Conservation (phyloP, 306 rosid species). For the Benincasa hispida region DNA sequence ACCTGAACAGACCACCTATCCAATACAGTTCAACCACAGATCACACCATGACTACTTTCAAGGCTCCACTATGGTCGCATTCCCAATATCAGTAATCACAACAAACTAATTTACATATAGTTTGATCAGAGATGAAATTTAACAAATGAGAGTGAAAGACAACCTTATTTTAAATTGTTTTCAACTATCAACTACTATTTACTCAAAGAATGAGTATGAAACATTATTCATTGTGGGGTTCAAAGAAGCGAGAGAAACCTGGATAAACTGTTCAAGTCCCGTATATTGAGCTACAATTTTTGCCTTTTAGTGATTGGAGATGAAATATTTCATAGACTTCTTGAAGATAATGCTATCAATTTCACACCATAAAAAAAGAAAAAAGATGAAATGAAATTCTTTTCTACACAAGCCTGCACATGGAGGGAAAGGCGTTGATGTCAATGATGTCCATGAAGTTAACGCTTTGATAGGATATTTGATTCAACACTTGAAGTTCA, state of each 20-base stretch:
- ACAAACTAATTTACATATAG: slow-evolving; percentile 1
- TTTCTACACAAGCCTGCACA: neutral
- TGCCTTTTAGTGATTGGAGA: neutral
- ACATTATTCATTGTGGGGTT: neutral
- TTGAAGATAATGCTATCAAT: neutral
- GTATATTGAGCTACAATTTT: neutral
- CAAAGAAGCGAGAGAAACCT: neutral
- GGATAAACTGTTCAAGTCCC: neutral
- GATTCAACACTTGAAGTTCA: neutral
- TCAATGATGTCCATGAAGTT: neutral
- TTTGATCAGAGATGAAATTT: neutral
- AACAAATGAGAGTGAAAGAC: too few relatives aligned
- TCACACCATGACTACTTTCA: too few relatives aligned
- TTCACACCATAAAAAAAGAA: neutral
- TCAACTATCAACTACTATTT: too few relatives aligned
- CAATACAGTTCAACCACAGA: too few relatives aligned
- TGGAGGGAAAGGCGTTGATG: neutral
- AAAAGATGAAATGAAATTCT: neutral
- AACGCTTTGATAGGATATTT: neutral
- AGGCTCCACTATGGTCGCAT: too few relatives aligned
- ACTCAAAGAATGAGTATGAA: too few relatives aligned
- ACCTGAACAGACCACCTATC: too few relatives aligned
- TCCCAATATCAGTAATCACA: neutral
- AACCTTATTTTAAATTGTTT: too few relatives aligned
- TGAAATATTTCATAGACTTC: neutral